These are phyloP conservation scores for Stagonosporopsis tanaceti DNA, from an alignment of 2,329 filamentous ascomycete genomes.

Conservation along the genomic window DNA sequence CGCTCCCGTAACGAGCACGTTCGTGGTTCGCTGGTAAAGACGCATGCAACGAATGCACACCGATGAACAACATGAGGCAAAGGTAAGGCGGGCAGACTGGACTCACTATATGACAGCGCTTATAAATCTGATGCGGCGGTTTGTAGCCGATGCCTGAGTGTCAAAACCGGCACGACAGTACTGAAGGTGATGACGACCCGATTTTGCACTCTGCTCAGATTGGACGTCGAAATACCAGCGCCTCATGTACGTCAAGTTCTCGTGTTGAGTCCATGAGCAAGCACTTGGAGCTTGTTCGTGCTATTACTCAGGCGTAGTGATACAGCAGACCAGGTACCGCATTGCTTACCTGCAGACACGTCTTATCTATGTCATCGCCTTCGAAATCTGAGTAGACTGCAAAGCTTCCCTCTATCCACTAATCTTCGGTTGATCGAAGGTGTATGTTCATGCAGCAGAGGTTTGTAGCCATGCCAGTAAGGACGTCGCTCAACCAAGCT, in stretches of 20 bases:
- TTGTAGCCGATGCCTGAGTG: neutral
- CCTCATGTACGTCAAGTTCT: neutral
- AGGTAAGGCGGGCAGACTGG: neutral
- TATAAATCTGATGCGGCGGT: neutral
- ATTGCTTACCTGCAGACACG: neutral
- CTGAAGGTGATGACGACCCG: neutral
- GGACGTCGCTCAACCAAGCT: too few species aligned
- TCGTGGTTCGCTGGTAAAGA: neutral
- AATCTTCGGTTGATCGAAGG: too few species aligned
- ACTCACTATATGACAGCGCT: constrained; percentile 6
- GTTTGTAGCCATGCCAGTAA: too few species aligned
- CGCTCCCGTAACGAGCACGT: constrained; percentile 7
- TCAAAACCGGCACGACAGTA: neutral
- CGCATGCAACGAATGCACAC: constrained; percentile 9
- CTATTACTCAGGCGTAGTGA: neutral
- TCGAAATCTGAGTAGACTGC: too few species aligned
- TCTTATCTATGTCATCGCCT: neutral
- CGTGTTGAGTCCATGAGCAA: neutral
- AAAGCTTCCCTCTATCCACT: too few species aligned
- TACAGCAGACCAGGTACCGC: neutral
- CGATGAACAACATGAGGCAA: constrained; percentile 9
- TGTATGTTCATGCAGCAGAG: too few species aligned
- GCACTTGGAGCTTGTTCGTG: neutral
- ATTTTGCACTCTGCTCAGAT: neutral
- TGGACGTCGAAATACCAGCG: neutral